These are phyloP conservation scores for Pythium guiyangense DNA, from an alignment of 352 stramenopile species.

Conservation along the genomic window DNA sequence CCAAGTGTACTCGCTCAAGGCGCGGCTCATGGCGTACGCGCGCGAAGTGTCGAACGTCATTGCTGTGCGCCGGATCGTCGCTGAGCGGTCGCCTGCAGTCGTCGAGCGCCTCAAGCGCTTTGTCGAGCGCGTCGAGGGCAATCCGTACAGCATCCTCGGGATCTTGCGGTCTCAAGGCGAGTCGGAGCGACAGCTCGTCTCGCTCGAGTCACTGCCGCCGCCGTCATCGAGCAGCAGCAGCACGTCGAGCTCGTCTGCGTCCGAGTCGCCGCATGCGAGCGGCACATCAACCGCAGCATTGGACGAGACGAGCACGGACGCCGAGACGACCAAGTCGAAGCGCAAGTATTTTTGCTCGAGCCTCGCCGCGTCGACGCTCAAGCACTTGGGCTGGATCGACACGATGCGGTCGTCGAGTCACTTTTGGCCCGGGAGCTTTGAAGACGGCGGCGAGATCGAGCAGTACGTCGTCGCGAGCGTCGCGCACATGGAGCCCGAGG, in stretches of 20 bases:
- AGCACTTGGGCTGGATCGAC: conserved; percentile 72
- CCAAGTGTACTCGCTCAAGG: conserved; percentile 75
- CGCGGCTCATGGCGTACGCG: conserved; percentile 71
- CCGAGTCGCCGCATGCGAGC: not conserved
- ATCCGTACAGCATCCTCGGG: conserved; percentile 81
- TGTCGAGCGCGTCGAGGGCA: conserved; percentile 66
- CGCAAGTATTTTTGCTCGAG: conserved; percentile 87
- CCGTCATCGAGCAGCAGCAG: not conserved
- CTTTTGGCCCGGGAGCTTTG: conserved; percentile 84
- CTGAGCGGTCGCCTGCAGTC: conserved; percentile 36
- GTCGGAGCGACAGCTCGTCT: conserved; percentile 28
- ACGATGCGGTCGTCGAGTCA: conserved; percentile 65
- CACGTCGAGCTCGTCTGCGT: no score
- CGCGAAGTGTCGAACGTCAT: conserved; percentile 82
- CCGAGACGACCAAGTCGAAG: conserved; percentile 17
- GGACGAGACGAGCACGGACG: not conserved
- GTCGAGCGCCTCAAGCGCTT: conserved; percentile 44
- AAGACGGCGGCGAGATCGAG: conserved; percentile 75
- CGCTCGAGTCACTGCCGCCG: no score
- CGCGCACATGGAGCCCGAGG: conserved; percentile 41
- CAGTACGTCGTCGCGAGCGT: conserved; percentile 39
- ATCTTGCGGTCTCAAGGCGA: conserved; percentile 55
- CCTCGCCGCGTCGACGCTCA: conserved; percentile 70
- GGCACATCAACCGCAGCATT: not conserved
- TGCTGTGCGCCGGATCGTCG: conserved; percentile 51